A percentile compares a stretch with the other conserved stretches of the same genome.
These are phyloP conservation scores for Chlamydomonas urium DNA, from an alignment of 139 green algal genomes.

Conservation along the genomic window DNA sequence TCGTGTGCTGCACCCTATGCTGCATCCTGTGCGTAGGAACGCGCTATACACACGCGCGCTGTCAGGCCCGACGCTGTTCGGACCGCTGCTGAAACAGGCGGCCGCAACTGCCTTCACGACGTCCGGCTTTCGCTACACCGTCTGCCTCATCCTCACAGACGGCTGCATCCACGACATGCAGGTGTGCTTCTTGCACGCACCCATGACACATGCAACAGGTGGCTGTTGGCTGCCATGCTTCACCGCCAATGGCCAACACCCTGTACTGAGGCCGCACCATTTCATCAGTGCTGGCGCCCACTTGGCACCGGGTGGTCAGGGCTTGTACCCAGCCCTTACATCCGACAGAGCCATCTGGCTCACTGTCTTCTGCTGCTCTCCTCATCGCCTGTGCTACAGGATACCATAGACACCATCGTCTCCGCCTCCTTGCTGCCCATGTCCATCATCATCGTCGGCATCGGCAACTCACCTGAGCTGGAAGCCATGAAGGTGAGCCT, in stretches of 20 bases:
- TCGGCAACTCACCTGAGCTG: conserved; percentile 46
- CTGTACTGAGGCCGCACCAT: too few species aligned
- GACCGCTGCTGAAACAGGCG: background rate
- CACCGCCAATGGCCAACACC: too few species aligned
- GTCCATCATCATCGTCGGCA: conserved; percentile 55
- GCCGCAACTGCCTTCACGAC: background rate
- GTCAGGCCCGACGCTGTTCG: background rate
- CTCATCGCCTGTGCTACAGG: too few species aligned
- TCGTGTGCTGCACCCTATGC: too few species aligned
- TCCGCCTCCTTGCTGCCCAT: conserved; percentile 40
- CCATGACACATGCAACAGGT: too few species aligned
- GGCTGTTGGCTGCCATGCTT: too few species aligned
- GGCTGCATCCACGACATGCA: conserved; percentile 7
- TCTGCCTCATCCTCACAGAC: conserved; percentile 9
- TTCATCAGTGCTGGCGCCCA: too few species aligned
- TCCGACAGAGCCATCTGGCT: too few species aligned
- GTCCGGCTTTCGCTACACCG: background rate
- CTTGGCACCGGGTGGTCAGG: too few species aligned
- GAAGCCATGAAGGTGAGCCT: conserved; percentile 31
- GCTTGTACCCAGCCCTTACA: too few species aligned
- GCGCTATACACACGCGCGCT: background rate
- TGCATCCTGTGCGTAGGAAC: too few species aligned
- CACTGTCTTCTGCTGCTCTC: too few species aligned
- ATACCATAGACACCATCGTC: conserved; percentile 33
- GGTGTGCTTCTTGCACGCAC: background rate